Evolutionary conservation across 495 filamentous ascomycete genomes (phyloP).

Genomic region (Polyplosphaeria fusca): DNA sequence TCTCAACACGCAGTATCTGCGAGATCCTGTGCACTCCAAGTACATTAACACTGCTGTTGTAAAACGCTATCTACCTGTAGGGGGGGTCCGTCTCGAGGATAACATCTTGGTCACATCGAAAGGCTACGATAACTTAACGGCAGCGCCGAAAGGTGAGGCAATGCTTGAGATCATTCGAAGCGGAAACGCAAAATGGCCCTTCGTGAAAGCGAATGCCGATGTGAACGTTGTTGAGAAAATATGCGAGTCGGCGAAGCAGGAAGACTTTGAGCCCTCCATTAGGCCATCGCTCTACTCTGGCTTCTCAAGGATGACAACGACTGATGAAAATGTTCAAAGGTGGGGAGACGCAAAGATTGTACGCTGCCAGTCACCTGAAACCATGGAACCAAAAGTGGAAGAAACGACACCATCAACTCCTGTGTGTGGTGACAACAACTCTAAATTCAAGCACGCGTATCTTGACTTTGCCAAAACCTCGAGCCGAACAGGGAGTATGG

Average conservation of each 20-base stretch:
- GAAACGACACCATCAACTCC: background rate
- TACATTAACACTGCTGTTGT: slow-evolving; percentile 75
- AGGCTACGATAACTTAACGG: slow-evolving; percentile 80
- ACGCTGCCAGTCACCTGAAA: background rate
- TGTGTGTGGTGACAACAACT: background rate
- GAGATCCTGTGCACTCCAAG: slow-evolving; percentile 55
- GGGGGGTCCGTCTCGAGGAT: slow-evolving; percentile 90
- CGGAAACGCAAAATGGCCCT: slow-evolving; percentile 9
- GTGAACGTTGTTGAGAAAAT: background rate
- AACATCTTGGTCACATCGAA: slow-evolving; percentile 75
- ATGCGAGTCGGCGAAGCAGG: background rate
- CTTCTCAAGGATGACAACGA: slow-evolving; percentile 8
- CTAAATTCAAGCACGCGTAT: background rate
- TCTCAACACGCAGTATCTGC: slow-evolving; percentile 60
- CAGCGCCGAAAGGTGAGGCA: slow-evolving; percentile 72
- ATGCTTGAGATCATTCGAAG: slow-evolving; percentile 58
- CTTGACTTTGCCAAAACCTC: background rate
- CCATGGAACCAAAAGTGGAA: background rate
- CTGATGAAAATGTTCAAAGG: background rate
- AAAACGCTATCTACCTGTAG: slow-evolving; percentile 69
- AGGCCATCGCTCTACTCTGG: slow-evolving; percentile 4
- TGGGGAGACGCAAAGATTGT: background rate
- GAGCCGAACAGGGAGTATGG: background rate
- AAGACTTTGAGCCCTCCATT: slow-evolving; percentile 15
- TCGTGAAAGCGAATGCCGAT: slow-evolving; percentile 7